A percentile compares a stretch with the other conserved stretches of the same genome.
Conservation (phyloP, 257 asterid genomes). For the Apocynum venetum region DNA sequence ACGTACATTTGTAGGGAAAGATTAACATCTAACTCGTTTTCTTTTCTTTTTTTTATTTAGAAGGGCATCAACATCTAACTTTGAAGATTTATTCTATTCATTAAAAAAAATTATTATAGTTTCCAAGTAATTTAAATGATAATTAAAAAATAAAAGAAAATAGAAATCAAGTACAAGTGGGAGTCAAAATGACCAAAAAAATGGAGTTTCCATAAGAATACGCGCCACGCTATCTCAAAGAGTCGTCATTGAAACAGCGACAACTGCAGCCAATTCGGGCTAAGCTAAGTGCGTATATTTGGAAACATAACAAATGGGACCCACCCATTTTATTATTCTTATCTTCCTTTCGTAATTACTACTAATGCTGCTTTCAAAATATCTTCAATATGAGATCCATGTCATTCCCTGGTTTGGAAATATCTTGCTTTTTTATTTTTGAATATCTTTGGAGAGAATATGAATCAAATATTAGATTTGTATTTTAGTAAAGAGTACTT, state of each 20-base stretch:
- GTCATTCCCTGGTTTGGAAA: neutral
- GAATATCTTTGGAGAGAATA: neutral
- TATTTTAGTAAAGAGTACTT: too few species aligned
- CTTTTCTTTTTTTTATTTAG: too few species aligned
- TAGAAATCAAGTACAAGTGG: neutral
- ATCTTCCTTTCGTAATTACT: neutral
- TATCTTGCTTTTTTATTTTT: too few species aligned
- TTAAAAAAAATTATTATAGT: too few species aligned
- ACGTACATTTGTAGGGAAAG: too few species aligned
- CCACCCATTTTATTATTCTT: neutral
- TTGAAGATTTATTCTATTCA: too few species aligned
- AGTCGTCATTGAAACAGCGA: neutral
- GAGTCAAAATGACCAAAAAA: neutral
- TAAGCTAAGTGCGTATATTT: neutral
- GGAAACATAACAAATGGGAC: neutral
- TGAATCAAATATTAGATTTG: neutral
- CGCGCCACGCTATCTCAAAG: conserved; percentile 6
- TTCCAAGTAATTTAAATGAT: too few species aligned
- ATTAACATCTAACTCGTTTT: too few species aligned
- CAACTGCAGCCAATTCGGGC: neutral
- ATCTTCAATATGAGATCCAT: neutral
- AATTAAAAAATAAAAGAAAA: too few species aligned
- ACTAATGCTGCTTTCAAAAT: neutral
- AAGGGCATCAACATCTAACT: too few species aligned
- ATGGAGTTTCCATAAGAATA: neutral